A percentile compares a stretch with the other conserved stretches of the same genome.
Evolutionary conservation across 805 yeast species (phyloP).

Genomic region (Saccharomyces kudriavzevii): DNA sequence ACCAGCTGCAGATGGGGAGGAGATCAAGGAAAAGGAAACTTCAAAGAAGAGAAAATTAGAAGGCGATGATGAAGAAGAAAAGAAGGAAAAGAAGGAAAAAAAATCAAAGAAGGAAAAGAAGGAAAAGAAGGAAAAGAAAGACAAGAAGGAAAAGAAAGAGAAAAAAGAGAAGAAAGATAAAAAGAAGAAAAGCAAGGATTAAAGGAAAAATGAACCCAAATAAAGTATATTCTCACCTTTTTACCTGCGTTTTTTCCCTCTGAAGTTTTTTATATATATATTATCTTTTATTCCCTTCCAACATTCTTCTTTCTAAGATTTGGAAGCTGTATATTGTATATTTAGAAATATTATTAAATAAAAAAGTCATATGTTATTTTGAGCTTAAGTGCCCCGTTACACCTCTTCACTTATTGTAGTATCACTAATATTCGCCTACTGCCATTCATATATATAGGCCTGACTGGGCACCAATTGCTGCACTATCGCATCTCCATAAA

Average conservation of each 20-base stretch:
- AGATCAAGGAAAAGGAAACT: constrained; percentile 24
- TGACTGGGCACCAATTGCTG: constrained; percentile 27
- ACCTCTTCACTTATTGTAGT: neutral
- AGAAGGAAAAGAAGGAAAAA: constrained; percentile 21
- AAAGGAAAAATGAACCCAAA: constrained; percentile 34
- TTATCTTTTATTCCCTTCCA: neutral
- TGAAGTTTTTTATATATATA: constrained; percentile 7
- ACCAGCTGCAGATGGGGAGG: constrained; percentile 38
- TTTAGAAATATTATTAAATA: constrained; percentile 1
- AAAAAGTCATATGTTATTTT: constrained; percentile 1
- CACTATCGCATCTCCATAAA: constrained; percentile 24
- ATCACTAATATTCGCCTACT: neutral
- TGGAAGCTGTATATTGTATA: constrained; percentile 5
- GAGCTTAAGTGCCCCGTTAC: neutral
- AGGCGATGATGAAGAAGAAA: constrained; percentile 31
- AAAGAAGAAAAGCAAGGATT: constrained; percentile 42
- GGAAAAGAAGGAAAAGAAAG: constrained; percentile 41
- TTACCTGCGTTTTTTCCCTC: neutral
- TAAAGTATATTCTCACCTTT: neutral
- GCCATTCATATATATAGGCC: constrained; percentile 23
- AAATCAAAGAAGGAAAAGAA: constrained; percentile 35
- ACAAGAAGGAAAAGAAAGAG: constrained; percentile 45
- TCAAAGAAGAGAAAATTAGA: constrained; percentile 22
- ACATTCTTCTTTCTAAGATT: neutral
- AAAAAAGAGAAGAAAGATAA: constrained; percentile 43